Base-by-base conservation (phyloP, 2,329 filamentous ascomycete genomes). In the Neoarthrinium moseri region DNA sequence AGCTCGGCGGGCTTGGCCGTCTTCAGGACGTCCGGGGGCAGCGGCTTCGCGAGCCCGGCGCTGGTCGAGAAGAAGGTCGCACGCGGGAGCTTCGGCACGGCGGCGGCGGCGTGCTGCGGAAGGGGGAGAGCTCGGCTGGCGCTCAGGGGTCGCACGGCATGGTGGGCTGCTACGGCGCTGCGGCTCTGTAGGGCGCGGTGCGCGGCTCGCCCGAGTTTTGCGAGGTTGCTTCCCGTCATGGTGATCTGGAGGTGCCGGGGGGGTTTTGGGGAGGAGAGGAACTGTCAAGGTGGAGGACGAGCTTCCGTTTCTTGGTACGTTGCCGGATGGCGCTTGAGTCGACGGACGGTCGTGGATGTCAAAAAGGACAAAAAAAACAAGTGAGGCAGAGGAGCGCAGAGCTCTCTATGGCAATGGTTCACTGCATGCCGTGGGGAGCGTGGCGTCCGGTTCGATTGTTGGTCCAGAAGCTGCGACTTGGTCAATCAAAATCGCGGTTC, bases 1-100 rank as follows among this genome's bases (percentile, higher is more conserved):
- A 96, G 73, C 39, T 87, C 75, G 2, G 84, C 82, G 1, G 87
- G 74, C 15, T 48, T 49, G 6, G 56, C 57, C 5, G 51, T 50
- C 46, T 61, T 60, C 32, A 63, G 48, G 33, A 54, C 49, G 6
- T 64, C 46, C 27, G 64, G 57, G 48, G 77, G 73, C 18, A 66
- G 69, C 41, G 56, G 72, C 63, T 52, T 64, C 42, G 52, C 65
- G 53, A 47, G 60, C 56, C 46, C 71, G 61, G 38, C 68, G 62
- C 49, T 75, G 56, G 52, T 75, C 11, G 59, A 55, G 51, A 58
- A 56, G 38, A 30, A 50, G 27, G 47, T n/a, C n/a, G n/a, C n/a
- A n/a, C 51, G 15, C 23, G 33, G 15, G 50, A 11, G n/a, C 30
- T 33, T 37, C 41, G n/a, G 45, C 17, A 17, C 40, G 10, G 26